A percentile compares a stretch with the other conserved stretches of the same genome.
These are phyloP conservation scores for Curvularia hawaiiensis DNA, from an alignment of 2,329 filamentous ascomycete genomes.

Conservation along the genomic window DNA sequence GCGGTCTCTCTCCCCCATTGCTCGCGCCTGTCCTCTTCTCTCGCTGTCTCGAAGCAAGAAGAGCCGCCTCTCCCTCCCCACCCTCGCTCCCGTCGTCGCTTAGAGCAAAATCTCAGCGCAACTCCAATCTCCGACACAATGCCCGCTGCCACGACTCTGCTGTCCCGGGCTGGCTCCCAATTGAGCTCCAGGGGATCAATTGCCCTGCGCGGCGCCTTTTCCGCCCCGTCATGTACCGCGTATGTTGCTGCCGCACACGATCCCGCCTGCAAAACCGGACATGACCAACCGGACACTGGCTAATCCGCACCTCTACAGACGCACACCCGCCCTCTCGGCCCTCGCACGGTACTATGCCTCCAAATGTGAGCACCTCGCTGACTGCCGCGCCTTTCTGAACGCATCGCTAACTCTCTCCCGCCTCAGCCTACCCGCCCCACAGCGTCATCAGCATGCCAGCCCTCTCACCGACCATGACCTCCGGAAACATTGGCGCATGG, in stretches of 20 bases:
- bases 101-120: conserved; percentile 32
- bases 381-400: neutral
- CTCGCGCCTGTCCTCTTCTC: conserved; percentile 2
- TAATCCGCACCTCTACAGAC: conserved; percentile 40
- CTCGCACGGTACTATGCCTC: conserved; percentile 71
- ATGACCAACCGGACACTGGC: conserved; percentile 19
- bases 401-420: conserved; percentile 38
- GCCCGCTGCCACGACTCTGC: conserved; percentile 57
- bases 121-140: conserved; percentile 53
- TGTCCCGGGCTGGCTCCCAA: conserved; percentile 53
- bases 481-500: conserved; percentile 95
- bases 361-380: conserved; percentile 59
- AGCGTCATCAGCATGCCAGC: conserved; percentile 97
- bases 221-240: conserved; percentile 43
- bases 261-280: neutral
- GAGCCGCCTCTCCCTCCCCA: conserved; percentile 27
- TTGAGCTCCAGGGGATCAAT: conserved; percentile 48
- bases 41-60: conserved; percentile 3
- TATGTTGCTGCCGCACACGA: conserved; percentile 39
- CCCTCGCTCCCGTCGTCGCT: conserved; percentile 16
- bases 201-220: conserved; percentile 53
- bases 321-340: conserved; percentile 61
- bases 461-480: conserved; percentile 95
- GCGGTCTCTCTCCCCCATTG: neutral
- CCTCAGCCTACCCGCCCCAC: conserved; percentile 88